phyloP scores from a whole-genome alignment of 2,329 filamentous ascomycete genomes.

The Cordyceps sp. region DNA sequence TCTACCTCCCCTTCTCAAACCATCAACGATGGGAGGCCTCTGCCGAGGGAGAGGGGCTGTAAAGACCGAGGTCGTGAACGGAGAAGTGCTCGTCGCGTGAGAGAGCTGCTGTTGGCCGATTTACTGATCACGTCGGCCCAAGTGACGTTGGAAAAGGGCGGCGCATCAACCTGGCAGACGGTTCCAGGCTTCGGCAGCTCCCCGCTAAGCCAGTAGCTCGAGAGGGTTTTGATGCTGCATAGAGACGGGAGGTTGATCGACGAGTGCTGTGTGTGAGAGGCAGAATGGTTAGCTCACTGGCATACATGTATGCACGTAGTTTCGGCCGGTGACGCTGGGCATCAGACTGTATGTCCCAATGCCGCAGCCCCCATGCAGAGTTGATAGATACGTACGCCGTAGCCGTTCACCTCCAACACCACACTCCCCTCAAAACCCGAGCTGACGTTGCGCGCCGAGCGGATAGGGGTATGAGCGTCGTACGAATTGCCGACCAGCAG shows the following conservation, averaged over 20 bases:
- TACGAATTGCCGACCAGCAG: conserved; percentile 20
- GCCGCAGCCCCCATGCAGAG: too few relatives aligned
- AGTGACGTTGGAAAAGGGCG: conserved; percentile 2
- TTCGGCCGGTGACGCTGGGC: too few relatives aligned
- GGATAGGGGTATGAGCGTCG: conserved; percentile 21
- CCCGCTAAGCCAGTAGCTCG: conserved; percentile 16
- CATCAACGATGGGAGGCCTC: too few relatives aligned
- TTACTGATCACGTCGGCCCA: conserved; percentile 1
- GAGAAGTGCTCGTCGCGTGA: too few relatives aligned
- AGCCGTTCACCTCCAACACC: conserved; percentile 17
- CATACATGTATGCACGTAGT: too few relatives aligned
- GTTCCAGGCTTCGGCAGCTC: conserved; percentile 15
- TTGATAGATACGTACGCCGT: conserved; percentile 18
- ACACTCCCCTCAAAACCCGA: conserved; percentile 18
- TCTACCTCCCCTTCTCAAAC: too few relatives aligned
- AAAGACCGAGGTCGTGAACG: too few relatives aligned
- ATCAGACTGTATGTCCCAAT: too few relatives aligned
- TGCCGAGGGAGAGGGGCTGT: too few relatives aligned
- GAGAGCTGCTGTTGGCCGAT: not conserved
- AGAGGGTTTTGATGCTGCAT: conserved; percentile 12
- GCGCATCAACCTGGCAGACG: conserved; percentile 11
- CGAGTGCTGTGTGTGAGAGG: conserved; percentile 5
- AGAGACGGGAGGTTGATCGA: conserved; percentile 11
- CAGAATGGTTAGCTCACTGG: not conserved
- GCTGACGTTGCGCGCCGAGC: conserved; percentile 19